Percentiles rank a stretch among this genome's conserved stretches.
These are phyloP conservation scores for Fomes fomentarius DNA, from an alignment of 1,284 basidiomycete genomes.

Conservation along the genomic window DNA sequence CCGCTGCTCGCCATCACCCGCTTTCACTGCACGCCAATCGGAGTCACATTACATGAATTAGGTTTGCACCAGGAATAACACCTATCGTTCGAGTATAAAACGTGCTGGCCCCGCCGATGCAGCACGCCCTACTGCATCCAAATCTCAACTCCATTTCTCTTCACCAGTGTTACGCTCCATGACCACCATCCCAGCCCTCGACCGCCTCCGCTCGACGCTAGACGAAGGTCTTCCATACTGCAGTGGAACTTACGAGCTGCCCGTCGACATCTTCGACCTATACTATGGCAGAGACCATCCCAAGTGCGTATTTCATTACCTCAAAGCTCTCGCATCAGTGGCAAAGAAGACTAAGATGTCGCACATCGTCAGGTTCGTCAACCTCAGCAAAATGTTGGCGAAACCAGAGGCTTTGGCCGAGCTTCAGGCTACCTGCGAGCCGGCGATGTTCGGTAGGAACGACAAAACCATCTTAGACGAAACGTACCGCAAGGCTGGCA, in stretches of 20 bases:
- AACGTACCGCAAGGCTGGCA: constrained; percentile 29
- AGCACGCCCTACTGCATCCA: too few relatives aligned
- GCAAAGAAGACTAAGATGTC: not conserved
- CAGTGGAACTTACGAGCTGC: constrained; percentile 7
- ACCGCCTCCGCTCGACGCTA: not conserved
- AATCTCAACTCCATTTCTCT: too few relatives aligned
- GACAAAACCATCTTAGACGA: constrained; percentile 26
- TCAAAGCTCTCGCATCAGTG: not conserved
- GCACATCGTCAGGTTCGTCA: not conserved
- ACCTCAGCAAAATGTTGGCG: not conserved
- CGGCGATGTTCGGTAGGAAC: constrained; percentile 24
- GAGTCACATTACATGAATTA: too few relatives aligned
- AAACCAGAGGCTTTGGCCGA: not conserved
- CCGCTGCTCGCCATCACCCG: too few relatives aligned
- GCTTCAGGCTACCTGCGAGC: constrained; percentile 11
- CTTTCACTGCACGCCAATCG: too few relatives aligned
- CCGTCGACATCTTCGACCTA: constrained; percentile 7
- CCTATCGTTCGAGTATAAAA: too few relatives aligned
- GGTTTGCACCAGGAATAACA: too few relatives aligned
- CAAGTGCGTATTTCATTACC: not conserved
- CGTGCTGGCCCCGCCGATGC: too few relatives aligned
- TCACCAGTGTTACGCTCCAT: too few relatives aligned
- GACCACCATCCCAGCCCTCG: not conserved
- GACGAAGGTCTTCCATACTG: constrained; percentile 1
- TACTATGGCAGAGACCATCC: constrained; percentile 17